Evolutionary conservation across 2,329 filamentous ascomycete genomes (phyloP), one percentile per base, ranked within the genome.

Genomic region (Aaosphaeria pasadenensis): DNA sequence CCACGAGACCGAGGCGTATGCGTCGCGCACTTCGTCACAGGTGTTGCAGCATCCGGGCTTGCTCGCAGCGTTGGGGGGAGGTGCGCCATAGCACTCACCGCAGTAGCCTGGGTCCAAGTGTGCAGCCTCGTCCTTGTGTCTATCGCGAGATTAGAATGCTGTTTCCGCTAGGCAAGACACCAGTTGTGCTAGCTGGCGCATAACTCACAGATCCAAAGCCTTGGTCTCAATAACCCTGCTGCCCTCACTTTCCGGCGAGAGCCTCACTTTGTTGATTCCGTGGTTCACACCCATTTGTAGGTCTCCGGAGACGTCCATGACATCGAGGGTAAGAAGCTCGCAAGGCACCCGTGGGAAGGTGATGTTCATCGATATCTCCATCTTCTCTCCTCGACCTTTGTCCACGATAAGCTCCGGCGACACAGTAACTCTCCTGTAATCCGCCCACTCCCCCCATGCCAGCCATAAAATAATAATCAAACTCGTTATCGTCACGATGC

Each of bases 291-390:
- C 94, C 60, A 91, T 89, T 71, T 99, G 94, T 66, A 96, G 88
- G 73, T 99, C 94, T 54, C 94, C 94, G 24, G 91, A 96, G 29
- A 97, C 92, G 74, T 99, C 94, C 94, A 99, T 99, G 48, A 99
- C 92, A 70, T 99, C 94, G 61, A 99, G 85, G 9, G 94, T 96
- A 57, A 97, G 79, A 44, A 99, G 84, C 72, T 97, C 92, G 75
- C 94, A 99, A 7, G 94, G 94, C 58, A 99, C 82, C 54, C 86
- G 85, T 7, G 94, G 94, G 70, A 99, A 99, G 42, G 90, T 94
- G 51, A 99, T 86, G 76, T 99, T 99, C 73, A 99, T 82, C 71
- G 96, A 91, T 57, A 99, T 99, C 71, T 97, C 94, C 92, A 99
- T 97, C 72, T 92, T 90, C 79, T 99, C 91, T 71, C 90, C 88